Percentiles rank a stretch among this genome's conserved stretches.
Conservation (phyloP, 2,329 filamentous ascomycete genomes). For the Penicillium sp. region DNA sequence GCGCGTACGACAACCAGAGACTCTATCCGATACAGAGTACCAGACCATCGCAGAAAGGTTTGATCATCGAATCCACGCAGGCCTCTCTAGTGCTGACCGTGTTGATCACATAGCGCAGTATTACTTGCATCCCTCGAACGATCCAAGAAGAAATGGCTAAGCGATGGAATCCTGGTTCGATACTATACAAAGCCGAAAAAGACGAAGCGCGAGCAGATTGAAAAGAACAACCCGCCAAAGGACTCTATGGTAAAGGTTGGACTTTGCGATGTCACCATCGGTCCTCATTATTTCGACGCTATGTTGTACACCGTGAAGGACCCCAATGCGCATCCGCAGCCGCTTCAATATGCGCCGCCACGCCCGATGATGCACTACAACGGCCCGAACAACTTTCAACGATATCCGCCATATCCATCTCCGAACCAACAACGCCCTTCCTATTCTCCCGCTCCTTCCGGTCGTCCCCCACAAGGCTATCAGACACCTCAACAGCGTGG, state of each 20-base stretch:
- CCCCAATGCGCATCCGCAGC: conserved; percentile 35
- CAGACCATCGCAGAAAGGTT: conserved; percentile 57
- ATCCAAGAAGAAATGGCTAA: conserved; percentile 56
- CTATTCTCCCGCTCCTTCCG: conserved; percentile 26
- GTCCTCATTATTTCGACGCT: conserved; percentile 60
- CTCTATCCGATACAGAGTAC: conserved; percentile 51
- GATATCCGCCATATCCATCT: conserved; percentile 42
- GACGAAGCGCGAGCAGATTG: conserved; percentile 49
- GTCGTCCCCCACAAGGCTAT: conserved; percentile 27
- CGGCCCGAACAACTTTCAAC: conserved; percentile 39
- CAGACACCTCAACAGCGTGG: conserved; percentile 23
- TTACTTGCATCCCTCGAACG: conserved; percentile 55
- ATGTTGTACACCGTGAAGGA: conserved; percentile 55
- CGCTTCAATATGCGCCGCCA: conserved; percentile 38
- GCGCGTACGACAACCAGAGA: conserved; percentile 46
- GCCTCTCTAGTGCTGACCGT: conserved; percentile 7
- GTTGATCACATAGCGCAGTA: conserved; percentile 45
- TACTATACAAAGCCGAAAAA: conserved; percentile 57
- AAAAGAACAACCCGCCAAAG: conserved; percentile 47
- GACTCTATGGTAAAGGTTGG: conserved; percentile 54
- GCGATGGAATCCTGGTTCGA: conserved; percentile 51
- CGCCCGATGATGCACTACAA: conserved; percentile 44
- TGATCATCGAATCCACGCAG: conserved; percentile 5
- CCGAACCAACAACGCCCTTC: conserved; percentile 28
- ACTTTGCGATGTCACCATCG: conserved; percentile 56